A percentile compares a stretch with the other conserved stretches of the same genome.
Conservation (phyloP, 2,329 filamentous ascomycete genomes). For the Talaromyces marneffei region DNA sequence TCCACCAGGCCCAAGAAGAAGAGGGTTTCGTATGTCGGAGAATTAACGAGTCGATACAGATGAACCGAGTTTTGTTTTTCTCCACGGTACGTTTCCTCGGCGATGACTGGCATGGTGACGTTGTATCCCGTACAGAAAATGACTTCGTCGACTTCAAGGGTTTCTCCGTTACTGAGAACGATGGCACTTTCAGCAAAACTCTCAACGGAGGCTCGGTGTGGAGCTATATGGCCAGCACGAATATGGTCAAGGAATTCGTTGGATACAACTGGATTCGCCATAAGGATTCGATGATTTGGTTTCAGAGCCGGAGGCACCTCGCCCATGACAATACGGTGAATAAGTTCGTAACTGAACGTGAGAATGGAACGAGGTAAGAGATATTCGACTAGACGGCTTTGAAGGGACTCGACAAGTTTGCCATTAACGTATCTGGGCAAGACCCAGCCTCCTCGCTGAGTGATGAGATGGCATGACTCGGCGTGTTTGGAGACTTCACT, state of each 20-base stretch:
- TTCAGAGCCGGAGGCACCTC: conserved; percentile 26
- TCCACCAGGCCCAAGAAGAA: conserved; percentile 33
- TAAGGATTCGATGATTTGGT: conserved; percentile 31
- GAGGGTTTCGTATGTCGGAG: conserved; percentile 28
- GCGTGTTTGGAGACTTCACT: conserved; percentile 33
- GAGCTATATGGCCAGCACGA: conserved; percentile 25
- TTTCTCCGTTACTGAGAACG: conserved; percentile 24
- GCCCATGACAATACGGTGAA: conserved; percentile 29
- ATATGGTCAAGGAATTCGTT: conserved; percentile 33
- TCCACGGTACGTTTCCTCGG: conserved; percentile 17
- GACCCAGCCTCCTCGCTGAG: conserved; percentile 35
- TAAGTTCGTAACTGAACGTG: conserved; percentile 27
- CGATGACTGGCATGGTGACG: conserved; percentile 18
- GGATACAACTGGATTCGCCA: conserved; percentile 32
- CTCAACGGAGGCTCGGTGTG: conserved; percentile 30
- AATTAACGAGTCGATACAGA: conserved; percentile 29
- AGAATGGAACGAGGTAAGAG: conserved; percentile 18
- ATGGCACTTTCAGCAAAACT: conserved; percentile 26
- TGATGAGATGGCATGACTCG: conserved; percentile 34
- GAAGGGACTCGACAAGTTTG: conserved; percentile 31
- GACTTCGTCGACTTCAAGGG: conserved; percentile 29
- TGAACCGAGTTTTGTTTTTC: conserved; percentile 22
- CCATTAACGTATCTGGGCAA: conserved; percentile 36
- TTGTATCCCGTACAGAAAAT: conserved; percentile 33
- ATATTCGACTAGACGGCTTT: conserved; percentile 27